phyloP scores from a whole-genome alignment of 2,329 filamentous ascomycete species.

The Sordariomycetes sp. region DNA sequence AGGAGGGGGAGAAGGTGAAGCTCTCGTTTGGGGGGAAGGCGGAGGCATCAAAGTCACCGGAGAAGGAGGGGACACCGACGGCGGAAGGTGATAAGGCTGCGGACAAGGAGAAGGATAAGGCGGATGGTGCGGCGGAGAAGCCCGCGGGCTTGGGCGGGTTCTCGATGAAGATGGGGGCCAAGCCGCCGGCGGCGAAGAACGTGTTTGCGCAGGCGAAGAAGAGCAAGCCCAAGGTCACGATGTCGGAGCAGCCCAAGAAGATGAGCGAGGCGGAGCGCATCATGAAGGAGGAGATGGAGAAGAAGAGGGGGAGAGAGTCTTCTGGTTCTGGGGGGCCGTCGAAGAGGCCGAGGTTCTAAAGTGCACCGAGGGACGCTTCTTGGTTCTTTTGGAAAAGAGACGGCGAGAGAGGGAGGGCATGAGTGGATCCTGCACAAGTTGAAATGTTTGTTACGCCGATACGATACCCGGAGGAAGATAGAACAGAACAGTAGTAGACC shows the following conservation, averaged over 20 bases:
- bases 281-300: slow-evolving; percentile 74
- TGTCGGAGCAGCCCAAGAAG: slow-evolving; percentile 55
- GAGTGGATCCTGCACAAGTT: not conserved
- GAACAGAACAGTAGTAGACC: not conserved
- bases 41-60: not conserved
- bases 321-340: slow-evolving; percentile 21
- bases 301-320: slow-evolving; percentile 44
- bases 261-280: slow-evolving; percentile 83
- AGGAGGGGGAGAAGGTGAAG: slow-evolving; percentile 65
- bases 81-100: slow-evolving; percentile 7
- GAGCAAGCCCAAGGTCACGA: slow-evolving; percentile 35
- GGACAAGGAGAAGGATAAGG: slow-evolving; percentile 6
- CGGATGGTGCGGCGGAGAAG: slow-evolving; percentile 18
- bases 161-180: slow-evolving; percentile 52
- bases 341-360: slow-evolving; percentile 35
- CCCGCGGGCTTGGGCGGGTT: slow-evolving; percentile 22
- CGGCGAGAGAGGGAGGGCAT: slow-evolving; percentile 6
- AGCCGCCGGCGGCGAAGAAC: slow-evolving; percentile 58
- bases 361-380: no score
- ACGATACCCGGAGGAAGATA: not conserved
- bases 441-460: slow-evolving; percentile 6
- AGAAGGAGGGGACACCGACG: not conserved
- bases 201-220: slow-evolving; percentile 39
- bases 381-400: no score
- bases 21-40: slow-evolving; percentile 43